These are phyloP conservation scores for Geotrichum reessii DNA, from an alignment of 1,139 yeast genomes.

Conservation along the genomic window DNA sequence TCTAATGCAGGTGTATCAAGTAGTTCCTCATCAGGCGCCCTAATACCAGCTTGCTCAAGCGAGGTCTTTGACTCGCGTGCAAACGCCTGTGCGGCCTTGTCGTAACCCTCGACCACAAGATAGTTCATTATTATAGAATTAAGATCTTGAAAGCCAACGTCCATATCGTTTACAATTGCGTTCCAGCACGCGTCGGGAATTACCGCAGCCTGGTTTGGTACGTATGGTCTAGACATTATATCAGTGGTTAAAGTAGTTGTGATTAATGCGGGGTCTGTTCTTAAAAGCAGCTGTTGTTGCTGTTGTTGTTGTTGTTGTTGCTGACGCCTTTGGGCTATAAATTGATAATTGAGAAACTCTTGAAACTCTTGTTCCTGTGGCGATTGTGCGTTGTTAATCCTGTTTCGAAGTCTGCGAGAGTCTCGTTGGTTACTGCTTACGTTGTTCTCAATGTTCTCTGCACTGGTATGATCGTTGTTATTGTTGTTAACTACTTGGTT, in stretches of 20 bases:
- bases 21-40: neutral
- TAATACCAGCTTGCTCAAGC: neutral
- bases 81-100: conserved; percentile 36
- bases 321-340: neutral
- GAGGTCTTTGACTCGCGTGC: conserved; percentile 35
- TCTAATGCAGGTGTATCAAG: neutral
- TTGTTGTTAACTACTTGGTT: neutral
- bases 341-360: neutral
- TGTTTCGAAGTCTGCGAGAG: neutral
- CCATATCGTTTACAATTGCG: conserved; percentile 21
- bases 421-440: neutral
- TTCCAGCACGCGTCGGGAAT: neutral
- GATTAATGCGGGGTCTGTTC: neutral
- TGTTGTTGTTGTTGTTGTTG: neutral
- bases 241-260: neutral
- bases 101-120: conserved; percentile 38
- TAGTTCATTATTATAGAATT: conserved; percentile 38
- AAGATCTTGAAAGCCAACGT: conserved; percentile 30
- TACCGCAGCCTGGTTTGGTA: neutral
- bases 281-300: neutral
- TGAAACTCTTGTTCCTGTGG: neutral
- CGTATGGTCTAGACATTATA: neutral
- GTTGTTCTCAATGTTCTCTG: neutral
- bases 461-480: neutral
- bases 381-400: neutral